A percentile compares a stretch with the other conserved stretches of the same genome.
Conservation (phyloP, 768 basidiomycete genomes). For the Leccinum rimulosum region DNA sequence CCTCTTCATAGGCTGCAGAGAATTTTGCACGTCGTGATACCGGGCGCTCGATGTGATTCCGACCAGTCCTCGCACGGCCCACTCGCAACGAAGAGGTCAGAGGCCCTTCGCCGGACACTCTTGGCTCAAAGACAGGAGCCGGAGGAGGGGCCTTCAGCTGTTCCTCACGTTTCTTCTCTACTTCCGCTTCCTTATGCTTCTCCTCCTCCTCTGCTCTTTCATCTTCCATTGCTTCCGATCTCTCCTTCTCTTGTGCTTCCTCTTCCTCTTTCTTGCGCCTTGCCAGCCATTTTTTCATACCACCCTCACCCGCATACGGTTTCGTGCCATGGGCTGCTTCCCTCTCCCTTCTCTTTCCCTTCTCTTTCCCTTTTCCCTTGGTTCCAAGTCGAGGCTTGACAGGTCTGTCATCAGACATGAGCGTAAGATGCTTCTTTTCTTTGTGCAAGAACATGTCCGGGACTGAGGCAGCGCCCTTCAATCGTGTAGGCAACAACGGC, state of each 20-base stretch:
- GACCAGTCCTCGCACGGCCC: constrained; percentile 54
- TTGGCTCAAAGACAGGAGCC: constrained; percentile 22
- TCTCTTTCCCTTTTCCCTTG: constrained; percentile 35
- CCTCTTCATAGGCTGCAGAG: constrained; percentile 61
- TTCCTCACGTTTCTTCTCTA: constrained; percentile 16
- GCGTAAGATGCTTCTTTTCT: constrained; percentile 39
- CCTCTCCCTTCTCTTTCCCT: constrained; percentile 35
- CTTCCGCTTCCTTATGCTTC: constrained; percentile 19
- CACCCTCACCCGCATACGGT: constrained; percentile 76
- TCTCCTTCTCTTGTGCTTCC: constrained; percentile 39
- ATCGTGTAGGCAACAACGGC: constrained; percentile 66
- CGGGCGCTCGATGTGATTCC: constrained; percentile 63
- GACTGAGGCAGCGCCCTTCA: constrained; percentile 39
- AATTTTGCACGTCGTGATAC: constrained; percentile 51
- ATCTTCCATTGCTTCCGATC: constrained; percentile 34
- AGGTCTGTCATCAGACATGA: constrained; percentile 62
- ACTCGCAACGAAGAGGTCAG: constrained; percentile 58
- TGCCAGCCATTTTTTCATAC: constrained; percentile 74
- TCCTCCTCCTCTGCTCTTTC: constrained; percentile 31
- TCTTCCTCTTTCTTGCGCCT: constrained; percentile 57
- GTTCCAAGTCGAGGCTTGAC: constrained; percentile 48
- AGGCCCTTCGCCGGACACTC: constrained; percentile 18
- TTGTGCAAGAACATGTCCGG: constrained; percentile 66
- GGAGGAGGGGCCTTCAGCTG: constrained; percentile 16
- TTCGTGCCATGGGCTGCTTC: constrained; percentile 54